A percentile compares a stretch with the other conserved stretches of the same genome.
These are phyloP conservation scores for Dothideomycetes sp. DNA, from an alignment of 2,329 filamentous ascomycete genomes.

Conservation along the genomic window DNA sequence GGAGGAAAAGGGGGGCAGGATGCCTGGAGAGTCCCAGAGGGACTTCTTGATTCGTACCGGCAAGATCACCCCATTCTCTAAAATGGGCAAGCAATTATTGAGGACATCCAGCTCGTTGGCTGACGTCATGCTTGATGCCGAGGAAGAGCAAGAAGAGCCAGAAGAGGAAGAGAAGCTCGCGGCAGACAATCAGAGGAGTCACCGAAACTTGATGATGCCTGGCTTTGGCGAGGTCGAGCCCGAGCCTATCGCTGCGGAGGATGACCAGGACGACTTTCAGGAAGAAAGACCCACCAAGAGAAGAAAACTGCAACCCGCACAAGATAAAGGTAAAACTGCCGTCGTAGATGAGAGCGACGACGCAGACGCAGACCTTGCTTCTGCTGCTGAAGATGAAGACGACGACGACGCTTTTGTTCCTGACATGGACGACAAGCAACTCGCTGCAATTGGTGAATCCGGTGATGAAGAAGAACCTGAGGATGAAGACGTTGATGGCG, in stretches of 20 bases:
- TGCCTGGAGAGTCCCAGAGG: constrained; percentile 71
- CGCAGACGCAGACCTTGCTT: constrained; percentile 10
- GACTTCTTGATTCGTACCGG: constrained; percentile 91
- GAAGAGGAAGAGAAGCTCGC: constrained; percentile 28
- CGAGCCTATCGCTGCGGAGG: constrained; percentile 16
- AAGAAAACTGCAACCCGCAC: constrained; percentile 22
- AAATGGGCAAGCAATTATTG: constrained; percentile 54
- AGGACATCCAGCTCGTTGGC: constrained; percentile 59
- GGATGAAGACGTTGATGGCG: constrained; percentile 27
- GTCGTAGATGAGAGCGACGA: constrained; percentile 10
- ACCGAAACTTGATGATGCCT: constrained; percentile 37
- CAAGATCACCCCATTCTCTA: constrained; percentile 93
- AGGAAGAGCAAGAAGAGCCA: too few species aligned
- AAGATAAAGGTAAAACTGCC: constrained; percentile 9
- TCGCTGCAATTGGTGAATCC: constrained; percentile 27
- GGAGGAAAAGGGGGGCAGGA: constrained; percentile 42
- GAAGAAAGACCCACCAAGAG: constrained; percentile 30
- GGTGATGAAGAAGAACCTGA: constrained; percentile 20
- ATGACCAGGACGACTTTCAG: constrained; percentile 26
- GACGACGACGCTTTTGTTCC: constrained; percentile 32
- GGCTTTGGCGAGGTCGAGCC: constrained; percentile 30
- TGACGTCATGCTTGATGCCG: constrained; percentile 69
- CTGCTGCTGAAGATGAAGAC: constrained; percentile 25
- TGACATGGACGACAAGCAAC: constrained; percentile 26
- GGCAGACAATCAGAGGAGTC: constrained; percentile 24